phyloP scores from a whole-genome alignment of 2,329 filamentous ascomycete species.

The Helicocarpus griseus region DNA sequence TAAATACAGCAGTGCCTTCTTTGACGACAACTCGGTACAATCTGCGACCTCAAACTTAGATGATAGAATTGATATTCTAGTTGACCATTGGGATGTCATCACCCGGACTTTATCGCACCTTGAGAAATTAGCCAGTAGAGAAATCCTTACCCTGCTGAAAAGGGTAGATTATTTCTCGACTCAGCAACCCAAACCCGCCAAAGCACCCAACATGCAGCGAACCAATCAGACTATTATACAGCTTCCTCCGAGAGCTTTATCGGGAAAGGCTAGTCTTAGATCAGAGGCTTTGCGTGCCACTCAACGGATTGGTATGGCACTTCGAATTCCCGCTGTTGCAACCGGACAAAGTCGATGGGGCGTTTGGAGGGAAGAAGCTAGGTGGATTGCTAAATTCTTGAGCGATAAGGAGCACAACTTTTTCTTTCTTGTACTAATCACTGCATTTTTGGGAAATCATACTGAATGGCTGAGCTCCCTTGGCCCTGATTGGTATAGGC shows the following conservation, averaged over 20 bases:
- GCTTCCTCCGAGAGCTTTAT: slow-evolving; percentile 40
- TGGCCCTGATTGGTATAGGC: slow-evolving; percentile 46
- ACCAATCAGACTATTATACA: slow-evolving; percentile 41
- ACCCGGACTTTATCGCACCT: slow-evolving; percentile 45
- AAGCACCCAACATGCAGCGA: slow-evolving; percentile 38
- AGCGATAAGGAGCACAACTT: slow-evolving; percentile 49
- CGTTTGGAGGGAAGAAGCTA: slow-evolving; percentile 51
- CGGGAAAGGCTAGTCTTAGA: slow-evolving; percentile 36
- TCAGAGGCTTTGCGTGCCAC: slow-evolving; percentile 38
- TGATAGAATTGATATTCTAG: slow-evolving; percentile 46
- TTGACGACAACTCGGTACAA: slow-evolving; percentile 34
- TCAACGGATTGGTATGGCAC: slow-evolving; percentile 43
- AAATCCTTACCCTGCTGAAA: slow-evolving; percentile 43
- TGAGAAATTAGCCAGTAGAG: slow-evolving; percentile 42
- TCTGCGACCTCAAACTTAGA: slow-evolving; percentile 41
- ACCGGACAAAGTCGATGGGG: slow-evolving; percentile 52
- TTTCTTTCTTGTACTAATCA: slow-evolving; percentile 50
- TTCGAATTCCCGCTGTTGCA: slow-evolving; percentile 47
- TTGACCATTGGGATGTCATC: slow-evolving; percentile 52
- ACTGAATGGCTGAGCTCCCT: slow-evolving; percentile 50
- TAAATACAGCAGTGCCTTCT: slow-evolving; percentile 26
- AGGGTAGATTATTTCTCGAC: slow-evolving; percentile 34
- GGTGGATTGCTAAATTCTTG: slow-evolving; percentile 46
- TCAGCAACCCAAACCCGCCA: slow-evolving; percentile 34
- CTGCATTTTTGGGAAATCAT: slow-evolving; percentile 50